Evolutionary conservation across 2,329 filamentous ascomycete genomes (phyloP).

Genomic region (Colletotrichum lupini): DNA sequence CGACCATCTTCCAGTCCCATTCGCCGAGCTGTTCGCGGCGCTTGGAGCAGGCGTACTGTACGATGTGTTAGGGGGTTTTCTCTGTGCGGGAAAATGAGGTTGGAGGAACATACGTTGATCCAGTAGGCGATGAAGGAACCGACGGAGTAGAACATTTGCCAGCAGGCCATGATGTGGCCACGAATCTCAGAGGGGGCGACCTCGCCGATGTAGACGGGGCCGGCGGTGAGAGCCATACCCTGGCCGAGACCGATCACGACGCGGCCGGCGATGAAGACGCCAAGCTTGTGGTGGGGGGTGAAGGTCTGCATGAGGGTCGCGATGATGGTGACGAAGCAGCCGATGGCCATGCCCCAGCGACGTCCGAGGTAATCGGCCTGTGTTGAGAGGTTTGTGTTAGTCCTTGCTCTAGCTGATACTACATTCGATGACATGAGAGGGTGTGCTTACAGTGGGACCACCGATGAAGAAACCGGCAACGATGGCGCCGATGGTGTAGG

Average conservation of each 20-base stretch:
- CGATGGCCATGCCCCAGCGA: conserved; percentile 72
- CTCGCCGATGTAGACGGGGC: conserved; percentile 36
- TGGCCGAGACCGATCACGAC: conserved; percentile 77
- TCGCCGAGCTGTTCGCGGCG: conserved; percentile 68
- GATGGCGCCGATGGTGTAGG: conserved; percentile 78
- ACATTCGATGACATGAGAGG: neutral
- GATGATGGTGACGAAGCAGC: conserved; percentile 73
- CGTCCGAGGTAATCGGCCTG: conserved; percentile 69
- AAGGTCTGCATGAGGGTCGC: conserved; percentile 78
- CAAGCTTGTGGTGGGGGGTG: conserved; percentile 68
- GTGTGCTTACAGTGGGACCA: conserved; percentile 62
- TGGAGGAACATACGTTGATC: conserved; percentile 57
- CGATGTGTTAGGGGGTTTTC: too few relatives aligned
- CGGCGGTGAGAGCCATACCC: conserved; percentile 63
- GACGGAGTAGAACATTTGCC: conserved; percentile 74
- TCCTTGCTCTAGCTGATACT: neutral
- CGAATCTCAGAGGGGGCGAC: conserved; percentile 45
- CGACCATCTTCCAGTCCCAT: conserved; percentile 80
- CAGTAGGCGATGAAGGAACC: conserved; percentile 62
- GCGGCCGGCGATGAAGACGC: conserved; percentile 75
- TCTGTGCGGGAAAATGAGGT: too few relatives aligned
- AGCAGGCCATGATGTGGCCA: conserved; percentile 74
- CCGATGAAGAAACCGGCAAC: conserved; percentile 77
- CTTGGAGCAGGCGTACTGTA: conserved; percentile 61
- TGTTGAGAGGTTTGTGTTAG: neutral